Evolutionary conservation across 1,284 basidiomycete genomes (phyloP), one percentile per base, ranked within the genome.

Genomic region (Rhodofomes roseus): DNA sequence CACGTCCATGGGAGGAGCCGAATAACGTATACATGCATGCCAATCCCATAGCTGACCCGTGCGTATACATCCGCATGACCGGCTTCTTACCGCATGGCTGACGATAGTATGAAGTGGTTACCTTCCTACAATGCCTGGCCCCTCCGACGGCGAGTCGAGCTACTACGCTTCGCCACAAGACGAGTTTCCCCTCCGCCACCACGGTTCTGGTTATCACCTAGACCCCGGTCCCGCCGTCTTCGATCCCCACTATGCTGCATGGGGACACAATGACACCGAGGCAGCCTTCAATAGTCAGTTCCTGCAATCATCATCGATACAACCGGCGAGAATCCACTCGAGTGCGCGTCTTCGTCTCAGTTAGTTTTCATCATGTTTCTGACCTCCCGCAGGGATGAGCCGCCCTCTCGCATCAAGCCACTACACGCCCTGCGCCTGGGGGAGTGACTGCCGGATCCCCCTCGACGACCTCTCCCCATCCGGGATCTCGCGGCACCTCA

Each of bases 401-500:
- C 50, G 50, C 18, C 50, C 50, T n/a, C 31, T 52, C 14, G 50
- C 50, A 14, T 34, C 54, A 1, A 46, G 9, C 43, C 22, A 37
- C 52, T 16, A 51, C 31, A 29, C 44, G 11, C n/a, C 31, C 1
- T 59, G 57, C 39, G 16, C 44, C 1, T 59, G 58, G 58, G 54
- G 37, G 9, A n/a, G 29, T 11, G 4, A 50, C 6, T 67, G 66
- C 57, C 27, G 40, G 7, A 14, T 56, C 18, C 20, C 41, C 23
- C 52, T 67, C 9, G 66, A 67, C 43, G 66, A 67, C 60, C 11
- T 61, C 1, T 44, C 59, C 1, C 63, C 66, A 36, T 9, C 66
- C 12, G 66, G 66, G 20, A 66, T 67, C 56, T 61, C 63, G 29
- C 64, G 66, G 1, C 66, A 67, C 54, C 57, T 67, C 23, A 63